phyloP scores from a whole-genome alignment of 78 protist species.

The Thecamonas trahens region DNA sequence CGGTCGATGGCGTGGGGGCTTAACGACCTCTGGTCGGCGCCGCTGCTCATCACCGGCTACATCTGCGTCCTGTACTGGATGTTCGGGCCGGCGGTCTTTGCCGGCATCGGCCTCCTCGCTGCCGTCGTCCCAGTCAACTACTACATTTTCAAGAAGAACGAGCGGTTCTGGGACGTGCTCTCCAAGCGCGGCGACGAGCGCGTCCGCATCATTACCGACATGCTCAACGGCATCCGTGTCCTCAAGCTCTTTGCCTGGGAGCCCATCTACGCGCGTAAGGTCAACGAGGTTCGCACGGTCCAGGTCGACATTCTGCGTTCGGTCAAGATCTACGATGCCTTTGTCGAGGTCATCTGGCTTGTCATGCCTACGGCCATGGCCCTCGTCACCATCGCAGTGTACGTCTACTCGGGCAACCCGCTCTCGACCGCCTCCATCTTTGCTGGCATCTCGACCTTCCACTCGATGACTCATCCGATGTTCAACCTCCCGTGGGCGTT shows the following conservation, averaged over 20 bases:
- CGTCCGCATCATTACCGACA: slow-evolving; percentile 39
- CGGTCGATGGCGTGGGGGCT: background rate
- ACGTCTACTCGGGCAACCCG: background rate
- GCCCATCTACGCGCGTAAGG: slow-evolving; percentile 21
- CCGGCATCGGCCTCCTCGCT: slow-evolving; percentile 28
- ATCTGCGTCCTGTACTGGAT: slow-evolving; percentile 14
- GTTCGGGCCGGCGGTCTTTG: slow-evolving; percentile 25
- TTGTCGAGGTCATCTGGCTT: background rate
- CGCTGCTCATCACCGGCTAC: slow-evolving; percentile 10
- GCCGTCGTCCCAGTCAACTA: slow-evolving; percentile 16
- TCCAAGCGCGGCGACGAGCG: slow-evolving; percentile 21
- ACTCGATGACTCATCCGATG: slow-evolving; percentile 19
- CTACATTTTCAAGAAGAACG: background rate
- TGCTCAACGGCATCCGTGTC: slow-evolving; percentile 63
- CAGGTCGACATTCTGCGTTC: background rate
- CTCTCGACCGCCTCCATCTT: slow-evolving; percentile 18
- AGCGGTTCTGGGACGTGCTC: background rate
- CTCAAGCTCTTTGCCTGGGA: slow-evolving; percentile 77
- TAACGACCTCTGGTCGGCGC: slow-evolving; percentile 12
- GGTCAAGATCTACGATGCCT: background rate
- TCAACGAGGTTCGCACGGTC: slow-evolving; percentile 7
- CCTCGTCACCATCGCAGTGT: slow-evolving; percentile 12
- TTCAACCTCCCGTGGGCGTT: slow-evolving; percentile 19
- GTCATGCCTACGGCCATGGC: slow-evolving; percentile 10
- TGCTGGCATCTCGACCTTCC: slow-evolving; percentile 23